Evolutionary conservation across 2,329 filamentous ascomycete species (phyloP), one percentile per base, ranked within the genome.

Genomic region (Colletotrichum gloeosporioides): DNA sequence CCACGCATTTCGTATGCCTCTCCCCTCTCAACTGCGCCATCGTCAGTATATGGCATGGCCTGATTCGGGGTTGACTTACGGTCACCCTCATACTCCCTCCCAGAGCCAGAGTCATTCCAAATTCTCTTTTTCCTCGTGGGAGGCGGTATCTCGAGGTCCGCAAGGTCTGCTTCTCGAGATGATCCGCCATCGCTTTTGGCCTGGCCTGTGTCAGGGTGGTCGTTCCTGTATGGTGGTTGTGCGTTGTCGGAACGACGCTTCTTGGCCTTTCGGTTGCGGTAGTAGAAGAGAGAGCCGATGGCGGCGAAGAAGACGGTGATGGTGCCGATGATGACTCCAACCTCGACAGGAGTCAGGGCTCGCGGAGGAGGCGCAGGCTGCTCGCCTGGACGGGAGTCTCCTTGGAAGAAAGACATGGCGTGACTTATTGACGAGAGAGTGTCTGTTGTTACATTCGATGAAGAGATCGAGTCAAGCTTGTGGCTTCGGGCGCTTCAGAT

Each of bases 241-340:
- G 25, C n/a, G 31, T 22, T 63, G 18, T 59, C 27, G 15, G 27
- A 53, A 36, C 66, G 69, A 53, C 61, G 76, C 32, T 63, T 69
- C 61, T 77, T 73, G 61, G 59, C 66, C 39, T 67, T 77, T 39
- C n/a, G 66, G 32, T 70, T 67, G 9, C 80, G 81, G 69, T 78
- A 78, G 63, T 77, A 68, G 31, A 83, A 81, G 66, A 82, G 72
- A 16, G 77, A 73, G 18, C 71, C 70, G 8, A 83, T 71, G 59
- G 79, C 68, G 7, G 78, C 29, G 44, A 79, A 34, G 64, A 83
- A 80, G 67, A 79, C 78, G 49, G 78, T 13, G 36, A 80, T 77
- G 15, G 78, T 77, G 27, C 76, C 80, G 29, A 79, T 76, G n/a
- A 83, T 79, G 68, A 82, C 76, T 5, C 79, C 82, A 36, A 83